These are phyloP conservation scores for Epichloe sylvatica DNA, from an alignment of 2,329 filamentous ascomycete genomes.

Conservation along the genomic window DNA sequence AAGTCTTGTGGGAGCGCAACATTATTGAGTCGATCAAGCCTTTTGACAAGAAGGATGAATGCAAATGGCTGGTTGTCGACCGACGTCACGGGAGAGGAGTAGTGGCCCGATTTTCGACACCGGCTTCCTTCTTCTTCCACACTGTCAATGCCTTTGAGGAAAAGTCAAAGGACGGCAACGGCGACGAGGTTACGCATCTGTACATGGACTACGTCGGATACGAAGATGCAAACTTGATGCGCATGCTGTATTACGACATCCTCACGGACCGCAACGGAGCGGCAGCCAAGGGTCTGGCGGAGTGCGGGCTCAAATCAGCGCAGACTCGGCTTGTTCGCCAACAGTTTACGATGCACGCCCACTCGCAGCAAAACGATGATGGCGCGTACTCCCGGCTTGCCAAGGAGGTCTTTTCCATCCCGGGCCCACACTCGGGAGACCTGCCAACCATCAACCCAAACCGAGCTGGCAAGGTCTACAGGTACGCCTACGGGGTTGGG, in stretches of 20 bases:
- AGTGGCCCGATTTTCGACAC: slow-evolving; percentile 52
- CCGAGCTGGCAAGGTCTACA: slow-evolving; percentile 36
- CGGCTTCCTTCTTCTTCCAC: slow-evolving; percentile 67
- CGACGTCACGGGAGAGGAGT: slow-evolving; percentile 47
- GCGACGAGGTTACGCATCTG: slow-evolving; percentile 29
- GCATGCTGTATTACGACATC: slow-evolving; percentile 56
- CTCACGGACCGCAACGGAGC: slow-evolving; percentile 40
- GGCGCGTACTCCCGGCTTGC: slow-evolving; percentile 11
- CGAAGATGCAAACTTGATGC: slow-evolving; percentile 49
- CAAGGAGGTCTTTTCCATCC: slow-evolving; percentile 30
- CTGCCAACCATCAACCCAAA: slow-evolving; percentile 51
- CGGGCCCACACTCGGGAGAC: slow-evolving; percentile 43
- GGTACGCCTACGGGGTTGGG: slow-evolving; percentile 46
- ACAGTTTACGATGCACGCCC: slow-evolving; percentile 24
- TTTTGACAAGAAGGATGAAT: slow-evolving; percentile 42
- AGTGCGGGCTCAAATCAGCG: slow-evolving; percentile 23
- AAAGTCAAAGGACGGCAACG: slow-evolving; percentile 20
- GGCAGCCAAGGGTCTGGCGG: slow-evolving; percentile 28
- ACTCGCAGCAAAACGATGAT: slow-evolving; percentile 2
- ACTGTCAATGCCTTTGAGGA: slow-evolving; percentile 65
- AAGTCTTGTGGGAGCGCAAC: slow-evolving; percentile 51
- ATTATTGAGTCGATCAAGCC: slow-evolving; percentile 52
- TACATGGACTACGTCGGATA: slow-evolving; percentile 54
- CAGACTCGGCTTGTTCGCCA: slow-evolving; percentile 28
- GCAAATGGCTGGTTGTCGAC: slow-evolving; percentile 64